Percentiles rank a stretch among this genome's conserved stretches.
Conservation (phyloP, 2,329 filamentous ascomycete genomes). For the Alternaria hordeiaustralica region DNA sequence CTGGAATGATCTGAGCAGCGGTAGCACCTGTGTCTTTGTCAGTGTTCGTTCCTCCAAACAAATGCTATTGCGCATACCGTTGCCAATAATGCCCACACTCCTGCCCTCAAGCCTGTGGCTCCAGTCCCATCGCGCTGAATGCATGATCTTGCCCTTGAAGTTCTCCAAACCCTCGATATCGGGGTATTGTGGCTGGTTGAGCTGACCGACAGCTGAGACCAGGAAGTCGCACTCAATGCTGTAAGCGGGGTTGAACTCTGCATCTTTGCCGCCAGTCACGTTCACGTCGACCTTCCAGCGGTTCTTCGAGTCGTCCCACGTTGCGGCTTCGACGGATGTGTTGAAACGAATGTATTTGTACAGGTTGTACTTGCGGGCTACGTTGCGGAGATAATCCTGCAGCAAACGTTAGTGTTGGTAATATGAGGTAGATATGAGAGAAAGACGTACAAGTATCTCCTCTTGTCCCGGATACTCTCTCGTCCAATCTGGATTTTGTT, state of each 20-base stretch:
- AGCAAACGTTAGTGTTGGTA: not conserved
- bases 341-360: conserved; percentile 66
- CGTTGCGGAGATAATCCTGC: conserved; percentile 58
- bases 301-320: conserved; percentile 60
- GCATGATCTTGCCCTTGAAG: conserved; percentile 62
- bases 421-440: not conserved
- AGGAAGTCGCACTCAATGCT: conserved; percentile 63
- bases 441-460: conserved; percentile 59
- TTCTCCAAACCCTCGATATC: conserved; percentile 56
- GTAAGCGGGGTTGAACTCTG: conserved; percentile 60
- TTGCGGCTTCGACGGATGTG: conserved; percentile 59
- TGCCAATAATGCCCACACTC: conserved; percentile 65
- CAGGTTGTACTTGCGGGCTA: conserved; percentile 62
- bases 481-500: conserved; percentile 65
- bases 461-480: conserved; percentile 66
- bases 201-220: conserved; percentile 64
- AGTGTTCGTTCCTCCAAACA: not conserved
- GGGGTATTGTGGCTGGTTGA: conserved; percentile 62
- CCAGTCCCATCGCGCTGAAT: conserved; percentile 67
- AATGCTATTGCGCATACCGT: conserved; percentile 49
- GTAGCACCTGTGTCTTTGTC: conserved; percentile 55
- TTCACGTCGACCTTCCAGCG: conserved; percentile 60
- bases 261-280: conserved; percentile 61
- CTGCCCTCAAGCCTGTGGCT: conserved; percentile 62
- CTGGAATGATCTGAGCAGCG: conserved; percentile 65